Base-by-base conservation (phyloP, 2,329 filamentous ascomycete species). In the Zalaria obscura region DNA sequence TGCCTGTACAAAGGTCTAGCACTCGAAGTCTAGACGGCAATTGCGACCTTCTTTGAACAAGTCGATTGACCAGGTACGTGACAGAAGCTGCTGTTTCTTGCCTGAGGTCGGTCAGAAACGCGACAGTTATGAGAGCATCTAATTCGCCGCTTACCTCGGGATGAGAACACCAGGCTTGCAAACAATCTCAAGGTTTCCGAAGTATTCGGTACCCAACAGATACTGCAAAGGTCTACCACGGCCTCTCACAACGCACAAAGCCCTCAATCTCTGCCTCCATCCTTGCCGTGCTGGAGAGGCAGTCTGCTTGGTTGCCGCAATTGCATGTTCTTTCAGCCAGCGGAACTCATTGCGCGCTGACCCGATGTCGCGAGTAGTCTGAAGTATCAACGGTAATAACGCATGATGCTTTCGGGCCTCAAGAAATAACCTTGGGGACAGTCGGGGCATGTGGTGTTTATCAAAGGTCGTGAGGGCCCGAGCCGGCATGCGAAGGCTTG, bases 1-100 rank as follows among this genome's bases (percentile, higher is more conserved):
- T 85, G 6, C 91, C 91, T 0, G 86, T 88, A 60, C 91, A 96
- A 27, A 95, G 68, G 59, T 98, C 91, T 5, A 95, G 60, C 34
- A 96, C 66, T 8, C 69, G 72, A 8, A 93, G 51, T 27, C 28
- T 33, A 0, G 11, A 27, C 8, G 27, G 35, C 35, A 42, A 38
- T 25, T 51, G 39, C 25, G 40, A 52, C 34, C 48, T 39, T 18
- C 48, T 35, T 9, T 41, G 18, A n/a, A 38, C 45, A 9, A 66
- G 42, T 10, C 57, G 42, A 5, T 48, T 43, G 3, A 51, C 56
- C 5, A 64, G 52, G 47, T 57, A 45, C n/a, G 52, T 46, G 2
- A 61, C 51, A 4, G 59, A 61, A 10, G 63, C 56, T 27, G 66
- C 67, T 5, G 67, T 70, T 42, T 70, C 67, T 50, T 60, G 62